A percentile compares a stretch with the other conserved stretches of the same genome.
These are phyloP conservation scores for Cystofilobasidium ferigula DNA, from an alignment of 768 basidiomycete species.

Conservation along the genomic window DNA sequence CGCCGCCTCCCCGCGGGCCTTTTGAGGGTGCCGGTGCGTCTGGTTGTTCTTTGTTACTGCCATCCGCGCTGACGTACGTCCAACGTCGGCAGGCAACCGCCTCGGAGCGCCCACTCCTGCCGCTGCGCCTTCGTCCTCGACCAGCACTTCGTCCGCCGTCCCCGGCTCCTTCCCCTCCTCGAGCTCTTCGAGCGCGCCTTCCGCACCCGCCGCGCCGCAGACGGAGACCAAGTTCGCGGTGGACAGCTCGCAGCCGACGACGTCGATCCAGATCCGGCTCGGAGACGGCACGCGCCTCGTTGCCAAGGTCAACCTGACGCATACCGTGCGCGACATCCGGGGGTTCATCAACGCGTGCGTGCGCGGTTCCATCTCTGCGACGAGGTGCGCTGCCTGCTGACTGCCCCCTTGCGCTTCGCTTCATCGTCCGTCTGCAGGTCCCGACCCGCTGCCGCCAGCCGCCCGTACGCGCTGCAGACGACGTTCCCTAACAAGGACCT, in stretches of 20 bases:
- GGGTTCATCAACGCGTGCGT: conserved; percentile 83
- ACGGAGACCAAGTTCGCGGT: conserved; percentile 52
- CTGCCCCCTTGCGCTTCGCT: not conserved
- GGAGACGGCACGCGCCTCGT: conserved; percentile 75
- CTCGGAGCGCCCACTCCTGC: conserved; percentile 66
- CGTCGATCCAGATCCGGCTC: conserved; percentile 77
- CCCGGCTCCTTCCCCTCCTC: conserved; percentile 29
- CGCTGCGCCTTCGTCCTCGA: conserved; percentile 21
- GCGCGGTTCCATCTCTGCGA: not conserved
- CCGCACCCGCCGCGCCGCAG: conserved; percentile 27
- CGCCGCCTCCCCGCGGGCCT: conserved; percentile 42
- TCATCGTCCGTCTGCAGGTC: conserved; percentile 44
- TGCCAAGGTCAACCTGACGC: conserved; percentile 76
- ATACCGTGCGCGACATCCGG: conserved; percentile 74
- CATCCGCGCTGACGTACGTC: not conserved
- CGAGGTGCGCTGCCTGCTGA: not conserved
- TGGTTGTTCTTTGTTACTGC: not conserved
- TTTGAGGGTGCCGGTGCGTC: conserved; percentile 58
- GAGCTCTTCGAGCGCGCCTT: conserved; percentile 30
- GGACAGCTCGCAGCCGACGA: conserved; percentile 68
- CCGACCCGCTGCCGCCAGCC: conserved; percentile 52
- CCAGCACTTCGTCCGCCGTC: conserved; percentile 15
- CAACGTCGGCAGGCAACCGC: conserved; percentile 41
- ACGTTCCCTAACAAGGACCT: conserved; percentile 75
- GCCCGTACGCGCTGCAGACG: conserved; percentile 67